Evolutionary conservation across 495 filamentous ascomycete genomes (phyloP), one percentile per base, ranked within the genome.

Genomic region (Aspergillus haitiensis): DNA sequence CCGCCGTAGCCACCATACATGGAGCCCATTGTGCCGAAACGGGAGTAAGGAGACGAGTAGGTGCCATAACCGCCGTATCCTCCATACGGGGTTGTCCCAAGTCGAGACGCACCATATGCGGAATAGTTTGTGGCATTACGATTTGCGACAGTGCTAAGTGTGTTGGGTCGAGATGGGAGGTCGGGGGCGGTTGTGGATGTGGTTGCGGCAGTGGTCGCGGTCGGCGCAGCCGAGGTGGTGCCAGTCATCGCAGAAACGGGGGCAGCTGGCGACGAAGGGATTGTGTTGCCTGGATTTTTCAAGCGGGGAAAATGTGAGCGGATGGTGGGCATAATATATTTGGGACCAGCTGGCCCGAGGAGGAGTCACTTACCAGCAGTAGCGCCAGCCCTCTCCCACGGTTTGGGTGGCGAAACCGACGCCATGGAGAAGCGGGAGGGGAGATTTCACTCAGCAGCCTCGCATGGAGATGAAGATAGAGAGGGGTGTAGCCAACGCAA

Each of bases 341-440:
- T 27, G 21, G 21, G 1, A 27, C 21, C 21, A 27, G 21, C 21
- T 1, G 11, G n/a, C 16, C 44, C 16, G 9, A 18, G 44, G 5
- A 35, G 35, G 50, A 70, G 44, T 27, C 32, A 60, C 53, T 48
- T 72, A 70, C 86, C 79, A 78, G 81, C 72, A 65, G 83, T 76
- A 59, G 81, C 83, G 71, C 90, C 88, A 57, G 84, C 82, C 71
- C 86, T 84, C 76, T 98, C 93, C 93, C 93, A 98, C 16, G 93
- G 93, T 76, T 98, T 98, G 37, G 93, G 93, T 65, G 93, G 93
- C 75, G 93, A 93, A 63, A 85, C 84, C 79, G 78, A 74, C 70
- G 77, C 77, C 77, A 80, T 80, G 62, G 59, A 55, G 53, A 64
- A 66, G 55, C 52, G 63, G 57, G 56, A 50, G 66, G 44, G 61